Percentiles rank a stretch among this genome's conserved stretches.
Evolutionary conservation across 345 rosid genomes (phyloP).

Genomic region (Pseudoturritis turrita): DNA sequence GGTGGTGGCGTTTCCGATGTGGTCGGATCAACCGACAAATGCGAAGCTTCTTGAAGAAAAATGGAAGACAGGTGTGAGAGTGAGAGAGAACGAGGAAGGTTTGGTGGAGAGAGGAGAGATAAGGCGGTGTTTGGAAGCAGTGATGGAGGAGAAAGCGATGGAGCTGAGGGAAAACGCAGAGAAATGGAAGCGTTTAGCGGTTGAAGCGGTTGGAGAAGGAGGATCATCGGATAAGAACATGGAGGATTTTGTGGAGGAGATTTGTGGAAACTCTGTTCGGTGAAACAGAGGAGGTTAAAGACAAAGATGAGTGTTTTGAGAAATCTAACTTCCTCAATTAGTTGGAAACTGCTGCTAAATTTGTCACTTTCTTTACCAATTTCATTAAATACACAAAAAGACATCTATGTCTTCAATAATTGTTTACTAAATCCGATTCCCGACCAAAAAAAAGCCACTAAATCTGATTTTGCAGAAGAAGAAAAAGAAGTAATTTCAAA

Average conservation of each 20-base stretch:
- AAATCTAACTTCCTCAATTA: neutral
- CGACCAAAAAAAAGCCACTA: no score
- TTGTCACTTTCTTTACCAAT: neutral
- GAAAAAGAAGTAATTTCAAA: no score
- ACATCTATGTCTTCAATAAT: no score
- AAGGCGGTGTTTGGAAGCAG: constrained; percentile 52
- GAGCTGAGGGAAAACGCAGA: constrained; percentile 42
- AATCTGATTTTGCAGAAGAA: no score
- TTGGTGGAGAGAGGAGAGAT: constrained; percentile 50
- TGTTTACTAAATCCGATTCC: no score
- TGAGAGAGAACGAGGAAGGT: constrained; percentile 37
- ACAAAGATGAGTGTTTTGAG: neutral
- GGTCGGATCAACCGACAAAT: constrained; percentile 62
- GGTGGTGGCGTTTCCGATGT: constrained; percentile 64
- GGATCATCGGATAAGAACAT: constrained; percentile 53
- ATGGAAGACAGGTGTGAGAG: constrained; percentile 60
- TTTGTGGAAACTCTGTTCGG: constrained; percentile 3
- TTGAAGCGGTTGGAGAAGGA: constrained; percentile 42
- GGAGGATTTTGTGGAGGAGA: constrained; percentile 41
- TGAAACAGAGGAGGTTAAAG: neutral
- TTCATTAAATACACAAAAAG: neutral
- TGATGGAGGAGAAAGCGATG: constrained; percentile 38
- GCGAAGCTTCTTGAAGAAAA: constrained; percentile 47
- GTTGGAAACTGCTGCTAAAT: neutral
- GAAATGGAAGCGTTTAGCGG: constrained; percentile 52